Evolutionary conservation across 225 moss, liverwort and hornwort genomes (phyloP), one percentile per base, ranked within the genome.

Genomic region (Polytrichum formosum): DNA sequence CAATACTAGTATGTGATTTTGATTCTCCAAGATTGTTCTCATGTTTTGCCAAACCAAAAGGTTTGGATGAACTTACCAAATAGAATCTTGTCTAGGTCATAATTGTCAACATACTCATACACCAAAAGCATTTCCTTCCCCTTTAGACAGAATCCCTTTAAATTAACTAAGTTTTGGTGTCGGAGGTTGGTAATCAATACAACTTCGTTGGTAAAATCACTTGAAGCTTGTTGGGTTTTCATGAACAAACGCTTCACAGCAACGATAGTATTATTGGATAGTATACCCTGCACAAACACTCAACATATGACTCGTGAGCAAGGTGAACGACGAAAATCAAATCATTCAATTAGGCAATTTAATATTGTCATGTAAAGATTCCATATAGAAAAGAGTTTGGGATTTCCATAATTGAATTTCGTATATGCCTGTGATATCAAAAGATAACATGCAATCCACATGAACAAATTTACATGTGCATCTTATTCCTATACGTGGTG

Each of bases 191-290:
- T 69, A 6, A 87, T 82, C 30, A 87, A 64, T 13, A 81, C 72
- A 9, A 79, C 55, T 69, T 84, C 87, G 6, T 87, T 84, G 13
- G 84, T 21, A 66, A 88, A 88, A 5, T 80, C 86, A 46, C 74
- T 61, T 23, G 74, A 54, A 5, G 74, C 80, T 53, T 75, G 28
- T 67, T 72, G 2, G 33, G 71, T 74, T 56, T 81, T 66, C 69
- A 83, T n/a, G 16, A 4, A 6, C 7, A 83, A 58, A 31, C 35
- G 26, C 65, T 83, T 83, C 67, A 83, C 83, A 30, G 79, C 83
- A 19, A 83, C 35, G 1, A 18, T 33, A 1, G n/a, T 26, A 2
- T 65, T 61, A 54, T 76, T 80, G 54, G 74, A 3, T 19, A 83
- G 53, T 0, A 27, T 46, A 25, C 76, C 83, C 83, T 79, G 76